Evolutionary conservation across 768 basidiomycete species (phyloP), one percentile per base, ranked within the genome.

Genomic region (Pleurotus tuber-regium): DNA sequence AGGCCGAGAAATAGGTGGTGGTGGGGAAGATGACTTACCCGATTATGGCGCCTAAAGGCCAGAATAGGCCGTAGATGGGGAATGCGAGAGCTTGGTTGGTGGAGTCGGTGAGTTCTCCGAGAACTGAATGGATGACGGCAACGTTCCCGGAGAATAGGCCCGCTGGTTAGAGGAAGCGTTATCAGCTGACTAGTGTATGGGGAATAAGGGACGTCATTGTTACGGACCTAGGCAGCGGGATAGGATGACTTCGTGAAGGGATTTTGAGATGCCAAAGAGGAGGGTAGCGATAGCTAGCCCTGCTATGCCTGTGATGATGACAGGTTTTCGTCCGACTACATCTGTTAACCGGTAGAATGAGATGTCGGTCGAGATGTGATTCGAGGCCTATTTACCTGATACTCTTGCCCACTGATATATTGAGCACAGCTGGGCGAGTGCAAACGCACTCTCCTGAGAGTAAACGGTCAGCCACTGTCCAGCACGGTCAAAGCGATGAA

Each of bases 361-460:
- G 57, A n/a, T 55, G 44, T n/a, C 49, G 31, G 30, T 5, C 14
- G 9, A 43, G 8, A 24, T n/a, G 16, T 40, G 10, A 25, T 35
- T 4, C 4, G 4, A 18, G 10, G n/a, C n/a, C n/a, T n/a, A 28
- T 46, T 19, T 51, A 63, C 83, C 82, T 31, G 84, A 87, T 11
- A 84, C 57, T 21, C 70, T 72, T 4, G 82, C 84, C 80, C 83
- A 87, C 2, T 78, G 76, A 56, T 84, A 82, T 33, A 86, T 84
- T 23, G 79, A 78, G 18, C 72, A 61, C 2, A 85, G 70, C 61
- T 87, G 84, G 1, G 80, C 68, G 16, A 87, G 52, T 4, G 83
- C 83, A 61, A 86, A 87, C 21, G 70, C 73, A 43, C 83, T 85
- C 62, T 87, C 86, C 85, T 87, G 47, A n/a, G 9, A 29, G n/a